phyloP scores from a whole-genome alignment of 2,329 filamentous ascomycete species.

The Tolypocladium ovalisporum region DNA sequence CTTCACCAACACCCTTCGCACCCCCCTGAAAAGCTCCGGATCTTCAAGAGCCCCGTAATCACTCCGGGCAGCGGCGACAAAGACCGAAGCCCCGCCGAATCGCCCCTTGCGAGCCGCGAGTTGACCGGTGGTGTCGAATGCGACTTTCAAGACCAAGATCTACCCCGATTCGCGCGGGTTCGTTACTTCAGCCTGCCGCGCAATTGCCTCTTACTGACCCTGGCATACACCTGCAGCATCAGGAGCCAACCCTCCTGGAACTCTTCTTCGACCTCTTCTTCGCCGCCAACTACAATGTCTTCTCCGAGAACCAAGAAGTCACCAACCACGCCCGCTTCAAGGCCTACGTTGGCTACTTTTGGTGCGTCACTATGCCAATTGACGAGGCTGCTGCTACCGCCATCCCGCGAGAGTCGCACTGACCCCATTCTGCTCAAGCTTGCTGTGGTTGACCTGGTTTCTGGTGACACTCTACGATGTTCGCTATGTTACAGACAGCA shows the following conservation, averaged over 20 bases:
- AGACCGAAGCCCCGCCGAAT: slow-evolving; percentile 4
- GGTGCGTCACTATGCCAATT: slow-evolving; percentile 7
- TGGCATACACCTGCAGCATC: slow-evolving; percentile 13
- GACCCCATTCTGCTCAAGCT: slow-evolving; percentile 15
- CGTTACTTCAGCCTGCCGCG: not conserved
- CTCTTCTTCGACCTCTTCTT: slow-evolving; percentile 29
- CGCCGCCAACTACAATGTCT: slow-evolving; percentile 53
- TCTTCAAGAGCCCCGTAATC: slow-evolving; percentile 20
- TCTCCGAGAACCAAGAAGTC: slow-evolving; percentile 24
- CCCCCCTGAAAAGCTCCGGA: slow-evolving; percentile 15
- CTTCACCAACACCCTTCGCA: slow-evolving; percentile 1
- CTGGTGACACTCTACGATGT: slow-evolving; percentile 54
- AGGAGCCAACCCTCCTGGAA: slow-evolving; percentile 24
- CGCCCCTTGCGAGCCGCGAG: not conserved
- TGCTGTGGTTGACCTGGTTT: slow-evolving; percentile 62
- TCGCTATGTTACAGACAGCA: slow-evolving; percentile 51
- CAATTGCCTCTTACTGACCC: not conserved
- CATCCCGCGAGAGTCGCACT: not conserved
- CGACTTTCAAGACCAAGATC: slow-evolving; percentile 6
- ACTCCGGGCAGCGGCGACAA: not conserved
- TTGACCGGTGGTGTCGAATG: not conserved
- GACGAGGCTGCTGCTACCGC: not conserved
- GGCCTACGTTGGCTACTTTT: slow-evolving; percentile 25
- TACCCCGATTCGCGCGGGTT: slow-evolving; percentile 15
- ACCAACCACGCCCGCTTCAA: slow-evolving; percentile 20